Percentiles rank a stretch among this genome's conserved stretches.
phyloP scores from a whole-genome alignment of 139 green algal species.

The Dunaliella primolecta region DNA sequence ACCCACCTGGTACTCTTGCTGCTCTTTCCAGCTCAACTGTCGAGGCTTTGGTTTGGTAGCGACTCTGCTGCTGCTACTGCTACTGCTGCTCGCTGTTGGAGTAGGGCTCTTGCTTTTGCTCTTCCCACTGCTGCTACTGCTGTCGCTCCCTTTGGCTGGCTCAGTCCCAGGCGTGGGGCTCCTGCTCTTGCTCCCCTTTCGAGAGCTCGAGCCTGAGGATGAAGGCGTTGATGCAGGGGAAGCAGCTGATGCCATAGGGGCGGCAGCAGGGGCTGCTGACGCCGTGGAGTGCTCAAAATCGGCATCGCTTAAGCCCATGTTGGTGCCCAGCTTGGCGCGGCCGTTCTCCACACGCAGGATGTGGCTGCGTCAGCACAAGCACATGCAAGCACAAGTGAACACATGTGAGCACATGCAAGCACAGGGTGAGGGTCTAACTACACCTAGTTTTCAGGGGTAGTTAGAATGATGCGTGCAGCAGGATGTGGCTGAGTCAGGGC shows the following conservation, averaged over 20 bases:
- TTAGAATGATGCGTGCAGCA: too few species aligned
- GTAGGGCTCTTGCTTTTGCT: background rate
- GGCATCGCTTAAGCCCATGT: slow-evolving; percentile 34
- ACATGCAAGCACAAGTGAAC: too few species aligned
- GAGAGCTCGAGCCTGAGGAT: background rate
- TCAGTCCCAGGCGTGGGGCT: background rate
- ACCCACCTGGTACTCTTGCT: slow-evolving; percentile 46
- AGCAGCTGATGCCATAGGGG: background rate
- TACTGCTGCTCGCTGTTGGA: slow-evolving; percentile 7
- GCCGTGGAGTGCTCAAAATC: slow-evolving; percentile 45
- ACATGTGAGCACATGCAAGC: too few species aligned
- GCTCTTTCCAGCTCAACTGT: slow-evolving; percentile 39
- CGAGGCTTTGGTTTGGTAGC: slow-evolving; percentile 9
- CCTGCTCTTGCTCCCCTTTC: background rate
- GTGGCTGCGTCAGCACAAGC: slow-evolving; percentile 25
- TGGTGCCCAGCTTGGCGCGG: slow-evolving; percentile 26
- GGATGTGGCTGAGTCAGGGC: too few species aligned
- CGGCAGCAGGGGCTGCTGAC: background rate
- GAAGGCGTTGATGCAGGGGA: too few species aligned
- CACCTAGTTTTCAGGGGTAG: too few species aligned
- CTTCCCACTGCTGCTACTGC: slow-evolving; percentile 2
- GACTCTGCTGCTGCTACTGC: background rate
- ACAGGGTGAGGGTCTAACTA: too few species aligned
- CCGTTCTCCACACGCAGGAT: slow-evolving; percentile 45
- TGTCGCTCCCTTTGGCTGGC: slow-evolving; percentile 15